Evolutionary conservation across 2,329 filamentous ascomycete genomes (phyloP).

Genomic region (Cladophialophora exuberans): DNA sequence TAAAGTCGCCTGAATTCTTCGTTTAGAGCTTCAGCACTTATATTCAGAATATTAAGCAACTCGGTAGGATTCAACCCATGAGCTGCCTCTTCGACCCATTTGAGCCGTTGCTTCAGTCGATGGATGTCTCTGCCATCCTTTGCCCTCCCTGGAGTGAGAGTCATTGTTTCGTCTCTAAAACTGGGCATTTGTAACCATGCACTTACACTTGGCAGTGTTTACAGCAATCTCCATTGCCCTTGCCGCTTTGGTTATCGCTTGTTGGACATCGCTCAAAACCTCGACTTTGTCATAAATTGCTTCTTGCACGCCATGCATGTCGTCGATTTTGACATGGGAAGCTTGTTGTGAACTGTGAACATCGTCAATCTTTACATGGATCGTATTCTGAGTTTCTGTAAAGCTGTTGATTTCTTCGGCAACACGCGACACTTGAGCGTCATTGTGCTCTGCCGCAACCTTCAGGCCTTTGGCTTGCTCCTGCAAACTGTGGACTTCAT

Average conservation of each 20-base stretch:
- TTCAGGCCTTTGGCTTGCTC: neutral
- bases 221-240: constrained; percentile 14
- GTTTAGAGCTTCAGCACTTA: neutral
- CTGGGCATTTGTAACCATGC: neutral
- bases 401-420: constrained; percentile 2
- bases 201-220: constrained; percentile 16
- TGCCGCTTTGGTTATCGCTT: constrained; percentile 12
- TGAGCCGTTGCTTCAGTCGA: constrained; percentile 12
- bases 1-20: constrained; percentile 5
- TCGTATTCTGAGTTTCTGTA: neutral
- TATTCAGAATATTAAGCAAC: constrained; percentile 9
- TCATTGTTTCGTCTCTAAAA: neutral
- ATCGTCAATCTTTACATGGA: neutral
- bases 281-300: constrained; percentile 6
- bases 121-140: constrained; percentile 10
- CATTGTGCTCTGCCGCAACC: neutral
- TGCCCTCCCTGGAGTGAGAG: constrained; percentile 4
- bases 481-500: constrained; percentile 4
- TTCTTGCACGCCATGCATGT: constrained; percentile 7
- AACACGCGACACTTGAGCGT: neutral
- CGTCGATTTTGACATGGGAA: neutral
- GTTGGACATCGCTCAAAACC: constrained; percentile 7
- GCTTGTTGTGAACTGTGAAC: neutral
- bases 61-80: constrained; percentile 9
- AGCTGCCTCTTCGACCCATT: constrained; percentile 3